Conservation (phyloP, 129 eudicot genomes). For the Flaveria brownii region DNA sequence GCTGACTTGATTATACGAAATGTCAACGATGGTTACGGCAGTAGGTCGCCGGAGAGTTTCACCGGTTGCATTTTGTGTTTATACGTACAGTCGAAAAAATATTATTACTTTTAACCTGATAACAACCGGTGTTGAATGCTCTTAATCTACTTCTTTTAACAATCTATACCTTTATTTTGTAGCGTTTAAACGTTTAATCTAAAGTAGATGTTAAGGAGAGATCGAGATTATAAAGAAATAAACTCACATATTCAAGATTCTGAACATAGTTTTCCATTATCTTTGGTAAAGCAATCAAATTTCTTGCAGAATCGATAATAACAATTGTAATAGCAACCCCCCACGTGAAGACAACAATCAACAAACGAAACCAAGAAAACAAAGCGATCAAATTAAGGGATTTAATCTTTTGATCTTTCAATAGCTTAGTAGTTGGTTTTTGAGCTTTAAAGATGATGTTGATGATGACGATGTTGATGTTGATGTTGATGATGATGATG, state of each 20-base stretch:
- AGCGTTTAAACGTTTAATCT: too few relatives aligned
- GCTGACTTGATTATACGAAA: not conserved
- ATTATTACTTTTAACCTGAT: not conserved
- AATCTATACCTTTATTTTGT: too few relatives aligned
- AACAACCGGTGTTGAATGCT: too few relatives aligned
- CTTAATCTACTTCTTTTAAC: too few relatives aligned
- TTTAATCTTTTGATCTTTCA: too few relatives aligned
- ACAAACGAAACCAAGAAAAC: not conserved
- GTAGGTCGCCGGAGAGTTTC: not conserved
- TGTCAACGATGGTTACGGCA: constrained; percentile 3
- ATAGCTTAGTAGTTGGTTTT: not conserved
- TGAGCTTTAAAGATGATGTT: not conserved
- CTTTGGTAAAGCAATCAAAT: not conserved
- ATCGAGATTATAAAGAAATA: not conserved
- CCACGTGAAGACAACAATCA: not conserved
- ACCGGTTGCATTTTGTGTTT: not conserved
- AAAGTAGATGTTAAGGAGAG: not conserved
- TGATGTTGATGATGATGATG: too few relatives aligned
- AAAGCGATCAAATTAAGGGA: not conserved
- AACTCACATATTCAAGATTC: constrained; percentile 2
- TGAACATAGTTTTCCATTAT: not conserved
- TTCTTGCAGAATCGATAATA: too few relatives aligned
- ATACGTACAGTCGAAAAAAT: not conserved
- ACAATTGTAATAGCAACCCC: not conserved
- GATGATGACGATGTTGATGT: too few relatives aligned